Evolutionary conservation across 768 basidiomycete species (phyloP).

Genomic region (Pilatotrama ljubarskyi): DNA sequence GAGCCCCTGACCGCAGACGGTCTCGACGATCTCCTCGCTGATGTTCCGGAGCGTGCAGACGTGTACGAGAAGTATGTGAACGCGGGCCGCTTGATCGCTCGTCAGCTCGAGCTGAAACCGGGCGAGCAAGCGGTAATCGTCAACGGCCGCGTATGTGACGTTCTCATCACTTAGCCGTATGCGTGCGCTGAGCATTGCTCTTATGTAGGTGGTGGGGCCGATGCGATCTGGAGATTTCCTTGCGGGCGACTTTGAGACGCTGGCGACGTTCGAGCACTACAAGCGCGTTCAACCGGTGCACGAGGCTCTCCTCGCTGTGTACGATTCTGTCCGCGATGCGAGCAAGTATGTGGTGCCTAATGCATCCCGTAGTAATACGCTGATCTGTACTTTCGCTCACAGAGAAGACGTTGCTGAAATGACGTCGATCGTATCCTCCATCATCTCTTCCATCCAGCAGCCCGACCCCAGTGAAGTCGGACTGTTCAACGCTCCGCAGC

Average conservation of each 20-base stretch:
- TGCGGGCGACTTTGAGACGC: slow-evolving; percentile 67
- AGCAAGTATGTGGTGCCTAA: slow-evolving; percentile 1
- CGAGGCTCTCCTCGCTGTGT: slow-evolving; percentile 58
- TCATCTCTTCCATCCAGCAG: slow-evolving; percentile 68
- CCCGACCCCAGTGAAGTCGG: slow-evolving; percentile 75
- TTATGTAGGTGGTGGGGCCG: slow-evolving; percentile 72
- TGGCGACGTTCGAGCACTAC: slow-evolving; percentile 73
- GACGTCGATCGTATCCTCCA: slow-evolving; percentile 65
- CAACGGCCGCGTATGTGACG: slow-evolving; percentile 75
- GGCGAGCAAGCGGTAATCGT: slow-evolving; percentile 67
- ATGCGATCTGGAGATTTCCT: slow-evolving; percentile 59
- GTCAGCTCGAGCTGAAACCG: slow-evolving; percentile 57
- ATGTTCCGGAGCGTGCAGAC: slow-evolving; percentile 35
- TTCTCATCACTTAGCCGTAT: neutral
- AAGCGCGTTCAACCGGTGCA: slow-evolving; percentile 71
- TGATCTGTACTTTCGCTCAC: too few relatives aligned
- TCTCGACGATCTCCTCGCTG: slow-evolving; percentile 37
- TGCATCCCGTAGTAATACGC: too few relatives aligned
- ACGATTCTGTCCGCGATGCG: slow-evolving; percentile 4
- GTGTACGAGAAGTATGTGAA: slow-evolving; percentile 46
- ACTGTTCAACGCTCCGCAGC: slow-evolving; percentile 64
- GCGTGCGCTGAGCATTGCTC: neutral
- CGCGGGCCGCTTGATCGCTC: slow-evolving; percentile 47
- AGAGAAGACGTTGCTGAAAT: slow-evolving; percentile 61
- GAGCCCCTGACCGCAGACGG: slow-evolving; percentile 37